Conservation (phyloP, 2,329 filamentous ascomycete genomes). For the Blastomyces emzantsi region DNA sequence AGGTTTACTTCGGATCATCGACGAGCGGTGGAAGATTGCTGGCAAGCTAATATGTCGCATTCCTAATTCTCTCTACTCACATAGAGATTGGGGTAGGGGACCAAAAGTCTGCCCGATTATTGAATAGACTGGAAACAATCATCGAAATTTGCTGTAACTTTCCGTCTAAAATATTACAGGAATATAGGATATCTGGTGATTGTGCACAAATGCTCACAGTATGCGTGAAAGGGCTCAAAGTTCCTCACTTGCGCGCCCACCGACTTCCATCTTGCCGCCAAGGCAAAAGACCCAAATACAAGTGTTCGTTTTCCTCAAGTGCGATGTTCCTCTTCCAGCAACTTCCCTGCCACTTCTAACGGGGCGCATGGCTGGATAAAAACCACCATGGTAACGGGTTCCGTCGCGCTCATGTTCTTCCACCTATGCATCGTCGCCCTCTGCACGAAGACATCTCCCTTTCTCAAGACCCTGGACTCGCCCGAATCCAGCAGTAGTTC, state of each 20-base stretch:
- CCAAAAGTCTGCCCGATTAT: background rate
- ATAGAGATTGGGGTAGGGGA: too few relatives aligned
- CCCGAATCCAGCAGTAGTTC: slow-evolving; percentile 32
- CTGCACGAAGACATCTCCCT: slow-evolving; percentile 31
- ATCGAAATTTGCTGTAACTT: background rate
- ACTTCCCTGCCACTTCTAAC: slow-evolving; percentile 9
- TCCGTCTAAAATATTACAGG: background rate
- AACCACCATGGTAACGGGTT: slow-evolving; percentile 36
- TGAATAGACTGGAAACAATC: background rate
- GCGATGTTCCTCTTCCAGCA: slow-evolving; percentile 6
- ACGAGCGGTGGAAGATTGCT: too few relatives aligned
- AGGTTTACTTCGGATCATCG: too few relatives aligned
- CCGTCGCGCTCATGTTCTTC: slow-evolving; percentile 35
- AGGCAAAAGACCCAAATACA: background rate
- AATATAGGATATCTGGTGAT: background rate
- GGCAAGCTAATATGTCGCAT: too few relatives aligned
- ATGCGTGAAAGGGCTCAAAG: background rate
- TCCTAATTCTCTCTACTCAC: too few relatives aligned
- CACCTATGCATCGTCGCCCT: slow-evolving; percentile 30
- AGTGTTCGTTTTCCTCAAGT: background rate
- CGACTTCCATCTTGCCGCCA: background rate
- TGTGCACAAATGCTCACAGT: background rate
- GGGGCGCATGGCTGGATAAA: slow-evolving; percentile 5
- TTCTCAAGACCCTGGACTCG: slow-evolving; percentile 23
- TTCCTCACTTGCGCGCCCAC: background rate